Percentiles rank a stretch among this genome's conserved stretches.
Conservation (phyloP, 2,329 filamentous ascomycete species). For the Paecilomyces fulvus region DNA sequence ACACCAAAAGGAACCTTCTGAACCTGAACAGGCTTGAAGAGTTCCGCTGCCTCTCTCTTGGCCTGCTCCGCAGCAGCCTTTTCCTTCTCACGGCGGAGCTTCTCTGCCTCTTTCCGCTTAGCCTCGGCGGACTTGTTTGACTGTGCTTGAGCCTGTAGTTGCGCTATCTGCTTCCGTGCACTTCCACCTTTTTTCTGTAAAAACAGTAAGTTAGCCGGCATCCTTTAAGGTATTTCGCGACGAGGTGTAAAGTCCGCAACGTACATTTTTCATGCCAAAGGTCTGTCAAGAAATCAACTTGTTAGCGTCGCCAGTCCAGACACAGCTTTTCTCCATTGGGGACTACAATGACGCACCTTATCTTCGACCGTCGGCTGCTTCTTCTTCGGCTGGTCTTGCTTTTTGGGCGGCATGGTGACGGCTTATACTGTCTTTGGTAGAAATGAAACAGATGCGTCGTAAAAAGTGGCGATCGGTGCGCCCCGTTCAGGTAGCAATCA, state of each 20-base stretch:
- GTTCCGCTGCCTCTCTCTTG: conserved; percentile 65
- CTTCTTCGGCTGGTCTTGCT: conserved; percentile 38
- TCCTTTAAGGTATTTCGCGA: background rate
- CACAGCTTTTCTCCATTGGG: background rate
- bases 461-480: conserved; percentile 2
- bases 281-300: conserved; percentile 42
- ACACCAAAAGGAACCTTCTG: conserved; percentile 98
- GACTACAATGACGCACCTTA: conserved; percentile 44
- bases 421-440: conserved; percentile 8
- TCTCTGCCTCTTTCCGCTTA: conserved; percentile 66
- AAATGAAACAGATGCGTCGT: conserved; percentile 8
- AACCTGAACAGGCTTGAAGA: conserved; percentile 89
- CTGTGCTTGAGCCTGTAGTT: conserved; percentile 65
- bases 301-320: conserved; percentile 8
- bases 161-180: conserved; percentile 83
- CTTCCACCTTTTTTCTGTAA: conserved; percentile 76
- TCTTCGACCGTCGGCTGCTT: conserved; percentile 61
- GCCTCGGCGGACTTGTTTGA: conserved; percentile 74
- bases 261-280: conserved; percentile 96
- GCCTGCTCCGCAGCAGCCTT: conserved; percentile 86
- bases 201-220: background rate
- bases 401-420: conserved; percentile 42
- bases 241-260: conserved; percentile 12
- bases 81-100: conserved; percentile 64
- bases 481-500: background rate